Percentiles rank a stretch among this genome's conserved stretches.
Evolutionary conservation across 495 filamentous ascomycete species (phyloP).

Genomic region (Tuber indicum): DNA sequence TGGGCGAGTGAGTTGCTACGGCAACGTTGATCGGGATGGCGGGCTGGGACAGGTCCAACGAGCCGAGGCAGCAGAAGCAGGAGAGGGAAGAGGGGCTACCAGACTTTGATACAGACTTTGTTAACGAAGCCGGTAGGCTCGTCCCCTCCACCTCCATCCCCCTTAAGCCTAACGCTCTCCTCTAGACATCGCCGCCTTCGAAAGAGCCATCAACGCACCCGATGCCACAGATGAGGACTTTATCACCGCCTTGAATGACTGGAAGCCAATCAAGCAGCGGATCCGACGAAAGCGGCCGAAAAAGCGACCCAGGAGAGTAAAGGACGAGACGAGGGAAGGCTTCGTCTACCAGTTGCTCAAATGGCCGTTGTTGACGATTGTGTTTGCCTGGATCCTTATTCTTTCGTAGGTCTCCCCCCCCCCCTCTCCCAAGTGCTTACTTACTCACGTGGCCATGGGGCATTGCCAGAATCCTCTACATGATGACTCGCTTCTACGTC

Average conservation of each 20-base stretch:
- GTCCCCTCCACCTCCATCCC: not conserved
- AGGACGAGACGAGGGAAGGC: constrained; percentile 90
- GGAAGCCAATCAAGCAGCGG: constrained; percentile 68
- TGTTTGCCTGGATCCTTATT: constrained; percentile 70
- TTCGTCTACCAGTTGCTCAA: constrained; percentile 81
- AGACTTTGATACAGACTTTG: constrained; percentile 24
- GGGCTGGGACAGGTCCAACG: not conserved
- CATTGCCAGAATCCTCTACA: constrained; percentile 56
- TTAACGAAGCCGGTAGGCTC: constrained; percentile 22
- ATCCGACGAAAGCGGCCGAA: constrained; percentile 47
- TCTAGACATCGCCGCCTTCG: constrained; percentile 52
- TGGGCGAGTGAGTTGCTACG: not conserved
- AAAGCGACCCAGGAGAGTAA: constrained; percentile 52
- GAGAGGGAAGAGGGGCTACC: constrained; percentile 7
- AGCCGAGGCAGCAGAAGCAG: not conserved
- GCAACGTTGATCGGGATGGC: not conserved
- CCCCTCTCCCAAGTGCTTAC: not conserved
- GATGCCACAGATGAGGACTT: constrained; percentile 51
- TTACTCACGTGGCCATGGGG: not conserved
- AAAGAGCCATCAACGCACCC: constrained; percentile 52
- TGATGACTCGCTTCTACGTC: constrained; percentile 80
- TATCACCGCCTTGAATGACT: constrained; percentile 74
- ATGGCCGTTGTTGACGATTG: constrained; percentile 78
- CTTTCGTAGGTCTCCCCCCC: constrained; percentile 41
- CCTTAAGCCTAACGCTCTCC: not conserved